Evolutionary conservation across 2,329 filamentous ascomycete species (phyloP), one percentile per base, ranked within the genome.

Genomic region (Cercospora nicotianae): DNA sequence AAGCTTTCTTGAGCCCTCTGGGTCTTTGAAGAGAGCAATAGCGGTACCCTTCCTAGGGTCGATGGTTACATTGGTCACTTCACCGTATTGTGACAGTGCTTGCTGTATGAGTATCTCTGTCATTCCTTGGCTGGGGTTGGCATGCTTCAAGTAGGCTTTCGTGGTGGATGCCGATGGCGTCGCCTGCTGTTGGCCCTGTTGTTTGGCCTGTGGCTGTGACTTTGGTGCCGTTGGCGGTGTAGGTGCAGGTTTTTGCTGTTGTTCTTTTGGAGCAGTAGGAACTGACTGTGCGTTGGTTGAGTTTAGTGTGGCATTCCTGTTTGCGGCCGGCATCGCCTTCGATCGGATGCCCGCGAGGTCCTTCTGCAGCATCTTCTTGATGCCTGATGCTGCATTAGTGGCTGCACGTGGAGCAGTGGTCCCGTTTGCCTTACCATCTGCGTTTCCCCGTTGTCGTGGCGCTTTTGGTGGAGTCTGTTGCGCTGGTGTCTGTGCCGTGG

Each of bases 11-110:
- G 28, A 98, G 83, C 9, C 87, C 8, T 89, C 88, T 0, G 90
- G 85, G 23, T 93, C 89, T 9, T 87, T 86, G 81, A 97, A 98
- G 70, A 97, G 92, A 45, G 96, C 90, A 77, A 97, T 97, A 2
- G 93, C 94, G 75, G 97, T 96, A 0, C 93, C 93, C 79, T 97
- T 97, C 75, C 94, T 91, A 79, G 93, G 94, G 77, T 98, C 94
- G 64, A 98, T 94, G 74, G 97, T 94, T 18, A 97, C 92, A 72
- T 88, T 90, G 0, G 87, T 87, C 57, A 97, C 87, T 1, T 86
- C 79, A 1, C 94, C 94, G 73, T 93, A 96, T 0, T 82, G 80
- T 55, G 89, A 85, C 77, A 98, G 88, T 0, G 91, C 89, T 72
- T 90, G 86, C 74, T 90, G 89, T 1, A 98, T 87, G 0, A 93